Evolutionary conservation across 208 protist genomes (phyloP), one percentile per base, ranked within the genome.

Genomic region (Wallacemonas sp.): DNA sequence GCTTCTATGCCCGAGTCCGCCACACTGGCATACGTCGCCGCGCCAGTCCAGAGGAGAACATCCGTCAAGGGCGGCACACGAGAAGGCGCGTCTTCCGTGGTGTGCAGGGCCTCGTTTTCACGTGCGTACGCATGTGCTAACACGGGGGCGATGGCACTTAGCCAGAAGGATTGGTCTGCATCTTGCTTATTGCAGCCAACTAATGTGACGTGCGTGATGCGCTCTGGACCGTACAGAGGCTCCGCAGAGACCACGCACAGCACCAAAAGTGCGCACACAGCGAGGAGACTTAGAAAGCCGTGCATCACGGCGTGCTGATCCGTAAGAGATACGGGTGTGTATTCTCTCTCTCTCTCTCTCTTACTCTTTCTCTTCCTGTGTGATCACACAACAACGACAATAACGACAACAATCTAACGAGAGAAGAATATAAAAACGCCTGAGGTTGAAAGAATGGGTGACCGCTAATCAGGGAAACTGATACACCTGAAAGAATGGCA

Each of bases 11-110:
- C 66, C 1, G 64, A 36, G 39, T 72, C 75, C 21, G 61, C 65
- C 17, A 78, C 80, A 47, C 86, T 78, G 8, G 79, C 77, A 69
- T 91, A 91, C 30, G 94, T 74, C 12, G 72, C 78, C 67, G 92
- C 85, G 33, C 90, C 90, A 2, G 86, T 38, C 87, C 87, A 96
- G 30, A 94, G 41, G 12, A 91, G 80, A 44, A 81, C 61, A 64
- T 96, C 85, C 1, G 75, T 80, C 42, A 68, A 47, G 11, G 66
- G 39, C 27, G 46, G 26, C n/a, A n/a, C n/a, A n/a, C n/a, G n/a
- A n/a, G n/a, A n/a, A n/a, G n/a, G n/a, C n/a, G n/a, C n/a, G n/a
- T n/a, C n/a, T n/a, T n/a, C n/a, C 14, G n/a, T 36, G 2, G 36
- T 30, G 38, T 0, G 46, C 28, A 3, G 24, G 26, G 47, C 47